Evolutionary conservation across 2,329 filamentous ascomycete species (phyloP), one percentile per base, ranked within the genome.

Genomic region (Ophiostoma sp.): DNA sequence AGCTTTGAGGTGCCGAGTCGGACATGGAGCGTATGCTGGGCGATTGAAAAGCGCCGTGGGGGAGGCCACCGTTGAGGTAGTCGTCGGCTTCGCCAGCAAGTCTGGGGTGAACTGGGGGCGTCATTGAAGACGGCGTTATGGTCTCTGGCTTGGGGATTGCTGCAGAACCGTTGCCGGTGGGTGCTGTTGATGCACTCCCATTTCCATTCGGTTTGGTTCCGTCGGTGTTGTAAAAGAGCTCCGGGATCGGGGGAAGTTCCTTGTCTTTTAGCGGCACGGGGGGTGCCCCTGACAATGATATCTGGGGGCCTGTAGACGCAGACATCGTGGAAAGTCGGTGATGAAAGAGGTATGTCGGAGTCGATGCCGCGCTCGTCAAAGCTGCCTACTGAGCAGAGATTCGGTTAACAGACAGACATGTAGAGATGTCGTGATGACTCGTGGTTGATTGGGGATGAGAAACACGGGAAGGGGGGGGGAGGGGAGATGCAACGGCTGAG

Each of bases 11-110:
- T 14, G 36, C 38, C 8, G 40, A 11, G 16, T 44, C 60, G 40
- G 60, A 18, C 16, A 9, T 18, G 8, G 60, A 63, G 16, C 12
- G 4, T 11, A 63, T 16, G 45, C 36, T 66, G 16, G 36, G 5
- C 3, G 36, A 52, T 14, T 36, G 63, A n/a, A 4, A n/a, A 52
- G 44, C 41, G 41, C 18, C 74, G 65, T 79, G 77, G 1, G 77
- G 75, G 12, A 70, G 69, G 5, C 76, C 77, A 47, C 75, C 77
- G 66, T 79, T 79, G 45, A 80, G 58, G 71, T 80, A 79, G 71
- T 81, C 79, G 12, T 74, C 70, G 9, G 79, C 74, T 58, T 75
- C 72, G 42, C 36, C 18, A 18, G 41, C 42, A 27, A 45, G 4
- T n/a, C n/a, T 63, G 14, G 60, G 42, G 5, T n/a, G 5, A 16